These are phyloP conservation scores for Setomelanomma holmii DNA, from an alignment of 2,329 filamentous ascomycete genomes.

Conservation along the genomic window DNA sequence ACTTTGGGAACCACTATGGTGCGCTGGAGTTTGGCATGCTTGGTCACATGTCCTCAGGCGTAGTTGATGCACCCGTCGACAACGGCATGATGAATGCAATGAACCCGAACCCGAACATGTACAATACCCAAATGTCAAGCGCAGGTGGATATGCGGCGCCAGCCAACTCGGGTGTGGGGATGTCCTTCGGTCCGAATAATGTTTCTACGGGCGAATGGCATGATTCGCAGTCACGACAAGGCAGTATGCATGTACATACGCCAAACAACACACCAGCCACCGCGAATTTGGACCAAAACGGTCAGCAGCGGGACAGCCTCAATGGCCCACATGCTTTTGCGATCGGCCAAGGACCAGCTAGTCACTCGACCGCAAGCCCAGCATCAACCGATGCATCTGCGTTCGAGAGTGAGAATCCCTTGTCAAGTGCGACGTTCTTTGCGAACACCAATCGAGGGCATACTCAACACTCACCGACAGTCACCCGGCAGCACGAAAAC, in stretches of 20 bases:
- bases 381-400: constrained; percentile 51
- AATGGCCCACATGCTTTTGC: constrained; percentile 64
- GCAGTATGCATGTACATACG: constrained; percentile 53
- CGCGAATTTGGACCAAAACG: constrained; percentile 35
- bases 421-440: constrained; percentile 45
- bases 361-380: constrained; percentile 65
- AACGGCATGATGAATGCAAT: constrained; percentile 43
- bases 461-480: constrained; percentile 35
- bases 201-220: constrained; percentile 46
- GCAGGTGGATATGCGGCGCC: constrained; percentile 32
- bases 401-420: constrained; percentile 55
- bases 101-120: constrained; percentile 44
- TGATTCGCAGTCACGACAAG: constrained; percentile 50
- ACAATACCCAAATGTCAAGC: constrained; percentile 50
- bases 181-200: constrained; percentile 36
- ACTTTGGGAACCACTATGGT: constrained; percentile 95
- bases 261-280: constrained; percentile 52
- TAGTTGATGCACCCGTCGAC: constrained; percentile 79
- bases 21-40: constrained; percentile 96
- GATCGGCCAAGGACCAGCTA: constrained; percentile 65
- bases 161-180: constrained; percentile 36
- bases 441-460: constrained; percentile 42
- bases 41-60: constrained; percentile 92
- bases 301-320: constrained; percentile 41
- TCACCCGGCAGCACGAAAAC: constrained; percentile 36